Percentiles rank a stretch among this genome's conserved stretches.
Conservation (phyloP, 2,329 filamentous ascomycete genomes). For the Fusarium stilboides region DNA sequence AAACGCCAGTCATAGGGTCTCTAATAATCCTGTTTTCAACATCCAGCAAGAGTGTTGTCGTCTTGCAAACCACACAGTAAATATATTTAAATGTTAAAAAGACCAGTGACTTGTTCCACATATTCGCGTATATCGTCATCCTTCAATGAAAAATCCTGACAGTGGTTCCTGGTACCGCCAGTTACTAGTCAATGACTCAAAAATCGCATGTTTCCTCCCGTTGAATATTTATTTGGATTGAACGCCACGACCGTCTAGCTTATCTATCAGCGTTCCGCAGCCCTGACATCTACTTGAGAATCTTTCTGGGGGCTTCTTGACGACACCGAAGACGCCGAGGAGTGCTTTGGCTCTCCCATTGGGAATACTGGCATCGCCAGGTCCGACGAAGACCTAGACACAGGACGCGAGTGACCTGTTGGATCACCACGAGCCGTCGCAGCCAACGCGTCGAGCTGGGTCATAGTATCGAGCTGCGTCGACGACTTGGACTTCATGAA, state of each 20-base stretch:
- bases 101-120: too few species aligned
- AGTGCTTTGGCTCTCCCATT: not conserved
- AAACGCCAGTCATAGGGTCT: too few species aligned
- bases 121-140: too few species aligned
- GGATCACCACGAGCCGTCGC: slow-evolving; percentile 88
- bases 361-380: slow-evolving; percentile 9
- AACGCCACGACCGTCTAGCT: too few species aligned
- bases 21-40: too few species aligned
- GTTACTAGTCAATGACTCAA: too few species aligned
- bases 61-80: too few species aligned
- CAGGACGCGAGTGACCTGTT: slow-evolving; percentile 14
- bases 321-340: slow-evolving; percentile 12
- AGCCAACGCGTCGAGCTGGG: slow-evolving; percentile 90
- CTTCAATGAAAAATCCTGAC: too few species aligned
- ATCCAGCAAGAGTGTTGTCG: too few species aligned
- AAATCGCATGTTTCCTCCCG: too few species aligned
- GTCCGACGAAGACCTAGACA: slow-evolving; percentile 26
- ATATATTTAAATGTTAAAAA: too few species aligned
- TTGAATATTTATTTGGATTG: not conserved
- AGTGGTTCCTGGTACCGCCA: too few species aligned
- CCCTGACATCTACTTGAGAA: slow-evolving; percentile 22
- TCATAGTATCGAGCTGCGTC: slow-evolving; percentile 80
- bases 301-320: slow-evolving; percentile 23
- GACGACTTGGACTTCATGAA: slow-evolving; percentile 91
- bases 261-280: slow-evolving; percentile 4